Conservation (phyloP, 1,284 basidiomycete species). For the Fomitopsis schrenkii region DNA sequence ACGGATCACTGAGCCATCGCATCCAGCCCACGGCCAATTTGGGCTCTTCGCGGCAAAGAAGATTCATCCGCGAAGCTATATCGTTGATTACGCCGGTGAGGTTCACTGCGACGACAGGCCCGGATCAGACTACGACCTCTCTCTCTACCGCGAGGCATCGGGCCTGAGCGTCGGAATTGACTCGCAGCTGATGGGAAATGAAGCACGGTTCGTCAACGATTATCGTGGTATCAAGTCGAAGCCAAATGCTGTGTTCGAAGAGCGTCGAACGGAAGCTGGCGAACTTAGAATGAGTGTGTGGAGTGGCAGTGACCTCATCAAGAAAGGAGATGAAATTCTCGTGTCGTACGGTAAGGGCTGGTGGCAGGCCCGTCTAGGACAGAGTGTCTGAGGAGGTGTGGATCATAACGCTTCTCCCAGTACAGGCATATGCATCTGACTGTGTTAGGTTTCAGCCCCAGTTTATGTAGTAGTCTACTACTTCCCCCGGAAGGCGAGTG, state of each 20-base stretch:
- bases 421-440: neutral
- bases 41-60: conserved; percentile 79
- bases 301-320: conserved; percentile 56
- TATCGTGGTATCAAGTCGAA: conserved; percentile 67
- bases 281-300: conserved; percentile 78
- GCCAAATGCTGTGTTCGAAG: conserved; percentile 76
- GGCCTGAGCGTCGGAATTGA: conserved; percentile 66
- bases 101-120: conserved; percentile 74
- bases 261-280: conserved; percentile 51
- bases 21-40: conserved; percentile 66
- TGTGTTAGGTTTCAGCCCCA: neutral
- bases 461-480: no score
- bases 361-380: conserved; percentile 56
- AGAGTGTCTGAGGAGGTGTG: neutral
- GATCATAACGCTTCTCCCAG: neutral
- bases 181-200: conserved; percentile 75
- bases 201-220: conserved; percentile 86
- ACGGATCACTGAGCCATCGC: conserved; percentile 16
- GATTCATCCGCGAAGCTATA: conserved; percentile 60
- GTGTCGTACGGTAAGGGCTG: conserved; percentile 94
- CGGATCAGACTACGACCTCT: conserved; percentile 83
- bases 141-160: conserved; percentile 56
- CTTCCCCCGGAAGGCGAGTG: no score
- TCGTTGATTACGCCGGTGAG: conserved; percentile 83
- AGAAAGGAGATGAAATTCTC: conserved; percentile 82